These are phyloP conservation scores for Scheffersomyces quercinus DNA, from an alignment of 1,139 yeast species.

Conservation along the genomic window DNA sequence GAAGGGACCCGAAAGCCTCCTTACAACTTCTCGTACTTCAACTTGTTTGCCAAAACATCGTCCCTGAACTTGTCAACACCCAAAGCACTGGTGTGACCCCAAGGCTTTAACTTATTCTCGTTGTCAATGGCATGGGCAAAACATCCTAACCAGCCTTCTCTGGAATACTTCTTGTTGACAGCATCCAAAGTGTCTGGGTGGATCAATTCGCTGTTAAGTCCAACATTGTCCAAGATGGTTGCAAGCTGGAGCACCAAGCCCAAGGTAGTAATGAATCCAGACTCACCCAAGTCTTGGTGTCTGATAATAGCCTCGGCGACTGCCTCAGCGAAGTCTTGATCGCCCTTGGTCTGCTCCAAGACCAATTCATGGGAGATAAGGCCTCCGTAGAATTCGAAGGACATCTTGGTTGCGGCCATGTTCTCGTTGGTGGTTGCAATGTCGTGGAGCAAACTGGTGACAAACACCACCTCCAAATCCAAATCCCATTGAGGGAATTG, in stretches of 20 bases:
- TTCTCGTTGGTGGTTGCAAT: constrained; percentile 38
- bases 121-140: constrained; percentile 38
- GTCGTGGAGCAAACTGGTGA: constrained; percentile 37
- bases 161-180: constrained; percentile 26
- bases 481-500: constrained; percentile 39
- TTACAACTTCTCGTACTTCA: constrained; percentile 19
- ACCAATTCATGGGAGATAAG: constrained; percentile 31
- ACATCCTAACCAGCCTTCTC: constrained; percentile 37
- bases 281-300: constrained; percentile 38
- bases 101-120: constrained; percentile 32
- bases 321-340: constrained; percentile 37
- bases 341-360: constrained; percentile 20
- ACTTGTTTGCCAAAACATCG: constrained; percentile 29
- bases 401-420: constrained; percentile 36
- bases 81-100: constrained; percentile 41
- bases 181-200: constrained; percentile 32
- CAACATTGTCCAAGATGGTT: constrained; percentile 41
- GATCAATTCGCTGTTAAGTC: constrained; percentile 29
- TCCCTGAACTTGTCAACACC: constrained; percentile 33
- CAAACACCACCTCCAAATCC: constrained; percentile 30
- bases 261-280: constrained; percentile 37
- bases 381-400: constrained; percentile 42
- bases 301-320: constrained; percentile 41
- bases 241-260: constrained; percentile 38
- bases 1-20: too few species aligned